Evolutionary conservation across 805 yeast species (phyloP).

Genomic region (Teunomyces pallodes): DNA sequence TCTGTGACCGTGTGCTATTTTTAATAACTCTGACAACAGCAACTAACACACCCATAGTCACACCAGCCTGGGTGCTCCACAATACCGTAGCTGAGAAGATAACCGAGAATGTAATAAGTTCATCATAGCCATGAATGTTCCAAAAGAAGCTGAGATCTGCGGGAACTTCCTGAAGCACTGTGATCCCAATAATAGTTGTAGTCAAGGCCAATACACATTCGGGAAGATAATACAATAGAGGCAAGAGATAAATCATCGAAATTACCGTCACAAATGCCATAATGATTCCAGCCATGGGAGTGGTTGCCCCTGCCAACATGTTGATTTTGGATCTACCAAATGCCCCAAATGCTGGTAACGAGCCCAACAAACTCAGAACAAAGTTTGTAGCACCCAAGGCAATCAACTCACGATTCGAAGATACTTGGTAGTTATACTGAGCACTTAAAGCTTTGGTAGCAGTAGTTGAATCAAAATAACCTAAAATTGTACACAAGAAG

Average conservation of each 20-base stretch:
- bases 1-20: conserved; percentile 41
- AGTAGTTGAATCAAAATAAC: conserved; percentile 35
- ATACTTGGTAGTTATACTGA: conserved; percentile 29
- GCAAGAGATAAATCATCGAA: conserved; percentile 24
- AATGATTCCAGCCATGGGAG: conserved; percentile 39
- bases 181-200: conserved; percentile 46
- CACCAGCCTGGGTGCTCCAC: conserved; percentile 41
- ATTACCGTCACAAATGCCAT: conserved; percentile 28
- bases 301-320: conserved; percentile 45
- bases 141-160: conserved; percentile 19
- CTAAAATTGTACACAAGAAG: conserved; percentile 31
- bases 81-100: conserved; percentile 26
- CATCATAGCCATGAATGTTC: conserved; percentile 22
- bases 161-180: conserved; percentile 41
- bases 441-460: conserved; percentile 33
- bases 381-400: conserved; percentile 32
- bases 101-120: conserved; percentile 17
- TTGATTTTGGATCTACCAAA: conserved; percentile 35
- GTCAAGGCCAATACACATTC: conserved; percentile 34
- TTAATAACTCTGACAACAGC: conserved; percentile 36
- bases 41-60: conserved; percentile 31
- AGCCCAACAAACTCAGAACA: conserved; percentile 27
- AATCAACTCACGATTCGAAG: conserved; percentile 32
- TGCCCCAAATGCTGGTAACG: conserved; percentile 36
- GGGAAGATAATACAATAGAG: conserved; percentile 25